These are phyloP conservation scores for Coemansia sp. DNA, from an alignment of 192 early-diverging fungal genomes.

Conservation along the genomic window DNA sequence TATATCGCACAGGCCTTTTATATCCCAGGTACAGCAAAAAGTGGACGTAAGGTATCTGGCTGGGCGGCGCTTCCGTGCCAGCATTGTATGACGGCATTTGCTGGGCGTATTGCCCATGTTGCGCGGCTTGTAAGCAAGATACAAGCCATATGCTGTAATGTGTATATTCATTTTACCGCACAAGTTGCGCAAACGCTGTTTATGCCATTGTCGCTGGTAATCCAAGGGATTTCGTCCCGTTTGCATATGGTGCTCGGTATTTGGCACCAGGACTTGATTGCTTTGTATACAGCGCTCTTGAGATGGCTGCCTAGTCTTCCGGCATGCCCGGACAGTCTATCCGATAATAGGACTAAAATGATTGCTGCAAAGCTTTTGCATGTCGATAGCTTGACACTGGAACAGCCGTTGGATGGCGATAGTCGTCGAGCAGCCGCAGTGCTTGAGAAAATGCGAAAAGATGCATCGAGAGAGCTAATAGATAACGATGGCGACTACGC, in stretches of 20 bases:
- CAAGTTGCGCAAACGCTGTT: slow-evolving; percentile 38
- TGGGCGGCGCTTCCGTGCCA: slow-evolving; percentile 35
- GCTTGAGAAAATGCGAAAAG: not conserved
- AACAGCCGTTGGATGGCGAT: not conserved
- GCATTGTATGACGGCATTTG: slow-evolving; percentile 13
- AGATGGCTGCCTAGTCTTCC: slow-evolving; percentile 35
- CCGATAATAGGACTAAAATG: not conserved
- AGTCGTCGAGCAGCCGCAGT: not conserved
- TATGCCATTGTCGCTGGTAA: slow-evolving; percentile 34
- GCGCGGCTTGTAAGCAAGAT: slow-evolving; percentile 19
- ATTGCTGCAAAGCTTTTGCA: slow-evolving; percentile 2
- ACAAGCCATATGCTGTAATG: slow-evolving; percentile 12
- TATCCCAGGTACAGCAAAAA: not conserved
- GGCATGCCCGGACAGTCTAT: slow-evolving; percentile 27
- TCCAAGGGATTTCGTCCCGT: slow-evolving; percentile 26
- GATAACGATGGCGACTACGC: not conserved
- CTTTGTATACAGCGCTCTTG: slow-evolving; percentile 14
- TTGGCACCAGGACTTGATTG: slow-evolving; percentile 26
- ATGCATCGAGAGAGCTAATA: not conserved
- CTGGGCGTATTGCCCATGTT: slow-evolving; percentile 9
- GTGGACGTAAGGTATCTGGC: not conserved
- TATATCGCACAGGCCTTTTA: slow-evolving; percentile 9
- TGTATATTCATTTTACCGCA: slow-evolving; percentile 25
- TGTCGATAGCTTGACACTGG: not conserved
- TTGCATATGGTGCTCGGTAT: slow-evolving; percentile 19